These are phyloP conservation scores for Suillus discolor DNA, from an alignment of 768 basidiomycete species.

Conservation along the genomic window DNA sequence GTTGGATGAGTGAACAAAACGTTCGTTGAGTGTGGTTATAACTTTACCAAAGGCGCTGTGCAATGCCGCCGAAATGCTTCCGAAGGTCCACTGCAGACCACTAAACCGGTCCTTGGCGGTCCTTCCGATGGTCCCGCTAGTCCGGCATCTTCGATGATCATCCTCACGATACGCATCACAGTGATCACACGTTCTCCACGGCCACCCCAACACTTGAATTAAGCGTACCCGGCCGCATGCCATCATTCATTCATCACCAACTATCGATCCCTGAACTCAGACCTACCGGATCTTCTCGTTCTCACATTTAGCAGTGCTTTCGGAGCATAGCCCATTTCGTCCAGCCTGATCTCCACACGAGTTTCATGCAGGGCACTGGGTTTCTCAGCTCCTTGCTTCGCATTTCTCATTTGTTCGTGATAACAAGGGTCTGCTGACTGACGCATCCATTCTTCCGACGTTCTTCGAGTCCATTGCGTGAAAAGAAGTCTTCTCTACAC, in stretches of 20 bases:
- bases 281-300: not conserved
- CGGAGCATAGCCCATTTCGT: not conserved
- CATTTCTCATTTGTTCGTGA: not conserved
- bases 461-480: not conserved
- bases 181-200: not conserved
- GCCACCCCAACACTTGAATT: not conserved
- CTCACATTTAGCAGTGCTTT: not conserved
- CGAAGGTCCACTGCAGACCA: not conserved
- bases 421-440: not conserved
- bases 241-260: not conserved
- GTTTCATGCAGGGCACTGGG: slow-evolving; percentile 2
- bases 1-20: slow-evolving; percentile 12
- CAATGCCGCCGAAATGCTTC: not conserved
- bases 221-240: not conserved
- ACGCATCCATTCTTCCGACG: not conserved
- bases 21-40: slow-evolving; percentile 9
- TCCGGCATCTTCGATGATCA: not conserved
- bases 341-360: not conserved
- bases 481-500: not conserved
- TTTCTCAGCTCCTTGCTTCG: not conserved
- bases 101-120: not conserved
- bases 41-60: slow-evolving; percentile 3
- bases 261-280: not conserved
- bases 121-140: not conserved
- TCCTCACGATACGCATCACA: not conserved